Percentiles rank a stretch among this genome's conserved stretches.
Conservation (phyloP, 257 asterid genomes). For the Verbena officinalis region DNA sequence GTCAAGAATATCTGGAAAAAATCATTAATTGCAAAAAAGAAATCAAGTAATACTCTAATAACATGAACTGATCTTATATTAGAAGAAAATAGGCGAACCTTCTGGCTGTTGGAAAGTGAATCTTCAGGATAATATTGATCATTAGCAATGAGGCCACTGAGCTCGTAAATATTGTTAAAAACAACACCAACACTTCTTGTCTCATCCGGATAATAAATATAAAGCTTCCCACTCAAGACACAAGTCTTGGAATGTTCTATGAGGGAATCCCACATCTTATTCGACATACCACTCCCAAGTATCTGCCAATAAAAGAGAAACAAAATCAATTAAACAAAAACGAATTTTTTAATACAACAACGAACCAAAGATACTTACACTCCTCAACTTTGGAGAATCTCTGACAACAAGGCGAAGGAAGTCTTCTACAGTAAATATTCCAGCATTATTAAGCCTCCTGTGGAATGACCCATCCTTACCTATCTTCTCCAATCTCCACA, state of each 20-base stretch:
- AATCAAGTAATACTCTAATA: not conserved
- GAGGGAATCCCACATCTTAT: constrained; percentile 99
- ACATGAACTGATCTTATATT: constrained; percentile 10
- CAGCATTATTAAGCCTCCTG: constrained; percentile 79
- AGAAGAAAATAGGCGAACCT: constrained; percentile 52
- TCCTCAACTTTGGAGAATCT: constrained; percentile 83
- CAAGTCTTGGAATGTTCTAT: constrained; percentile 94
- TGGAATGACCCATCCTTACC: constrained; percentile 99
- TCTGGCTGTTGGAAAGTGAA: constrained; percentile 89
- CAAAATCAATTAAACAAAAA: constrained; percentile 24
- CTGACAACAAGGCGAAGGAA: constrained; percentile 85
- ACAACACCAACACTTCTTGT: constrained; percentile 74
- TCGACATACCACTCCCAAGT: constrained; percentile 98
- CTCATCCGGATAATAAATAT: constrained; percentile 85
- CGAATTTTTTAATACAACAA: constrained; percentile 18
- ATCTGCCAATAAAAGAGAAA: constrained; percentile 54
- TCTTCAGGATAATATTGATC: constrained; percentile 84
- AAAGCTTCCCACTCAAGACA: constrained; percentile 87
- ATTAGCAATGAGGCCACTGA: constrained; percentile 85
- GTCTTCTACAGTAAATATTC: constrained; percentile 76
- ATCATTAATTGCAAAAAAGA: too few relatives aligned
- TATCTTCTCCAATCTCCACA: constrained; percentile 98
- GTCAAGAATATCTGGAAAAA: too few relatives aligned
- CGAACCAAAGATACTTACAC: constrained; percentile 48
- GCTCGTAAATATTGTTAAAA: constrained; percentile 86